A percentile compares a stretch with the other conserved stretches of the same genome.
Conservation (phyloP, 768 basidiomycete species). For the Termitomyces bulborhizus region DNA sequence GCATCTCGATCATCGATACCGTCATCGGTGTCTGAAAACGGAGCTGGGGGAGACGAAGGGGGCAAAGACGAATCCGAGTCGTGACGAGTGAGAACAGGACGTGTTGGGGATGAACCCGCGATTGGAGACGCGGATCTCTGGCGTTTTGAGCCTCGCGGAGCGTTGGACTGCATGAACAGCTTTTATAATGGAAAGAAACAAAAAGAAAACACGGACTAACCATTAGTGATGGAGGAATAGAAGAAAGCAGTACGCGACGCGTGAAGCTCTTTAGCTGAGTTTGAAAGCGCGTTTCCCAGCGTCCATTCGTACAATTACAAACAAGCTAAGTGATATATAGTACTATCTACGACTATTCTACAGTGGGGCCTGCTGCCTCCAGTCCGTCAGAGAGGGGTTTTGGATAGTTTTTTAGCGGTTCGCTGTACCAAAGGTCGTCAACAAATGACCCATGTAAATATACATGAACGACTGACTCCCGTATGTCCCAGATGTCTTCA, state of each 20-base stretch:
- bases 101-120: constrained; percentile 43
- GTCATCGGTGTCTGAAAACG: constrained; percentile 86
- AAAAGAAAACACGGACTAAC: constrained; percentile 20
- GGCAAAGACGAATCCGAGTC: constrained; percentile 73
- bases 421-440: constrained; percentile 24
- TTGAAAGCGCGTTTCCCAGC: constrained; percentile 30
- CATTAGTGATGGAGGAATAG: constrained; percentile 24
- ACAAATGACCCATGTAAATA: neutral
- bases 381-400: constrained; percentile 22
- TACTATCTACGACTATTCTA: constrained; percentile 2
- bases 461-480: constrained; percentile 50
- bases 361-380: neutral
- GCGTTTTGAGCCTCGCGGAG: constrained; percentile 51
- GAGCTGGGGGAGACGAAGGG: constrained; percentile 77
- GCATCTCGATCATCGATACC: constrained; percentile 66
- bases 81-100: constrained; percentile 40
- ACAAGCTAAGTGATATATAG: neutral
- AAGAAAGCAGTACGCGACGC: constrained; percentile 35
- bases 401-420: constrained; percentile 47
- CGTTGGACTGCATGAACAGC: constrained; percentile 15
- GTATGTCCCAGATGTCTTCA: constrained; percentile 91
- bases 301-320: neutral
- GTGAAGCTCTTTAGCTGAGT: constrained; percentile 32
- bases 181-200: neutral
- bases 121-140: constrained; percentile 51